phyloP scores from a whole-genome alignment of 805 yeast species.

The Saturnispora bothae region DNA sequence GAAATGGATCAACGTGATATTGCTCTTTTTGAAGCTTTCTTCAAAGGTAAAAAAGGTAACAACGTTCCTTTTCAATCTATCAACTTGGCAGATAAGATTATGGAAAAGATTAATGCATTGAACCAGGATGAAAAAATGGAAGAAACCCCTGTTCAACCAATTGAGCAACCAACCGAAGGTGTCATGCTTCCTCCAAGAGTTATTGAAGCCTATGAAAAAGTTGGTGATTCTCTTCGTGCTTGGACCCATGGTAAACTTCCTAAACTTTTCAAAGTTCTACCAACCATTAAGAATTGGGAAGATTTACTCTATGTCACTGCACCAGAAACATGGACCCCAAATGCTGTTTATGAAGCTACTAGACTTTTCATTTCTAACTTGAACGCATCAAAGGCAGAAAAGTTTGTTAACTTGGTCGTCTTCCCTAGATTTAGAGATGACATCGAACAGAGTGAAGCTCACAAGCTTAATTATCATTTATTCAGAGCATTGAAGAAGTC shows the following conservation, averaged over 20 bases:
- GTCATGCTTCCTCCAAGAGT: conserved; percentile 93
- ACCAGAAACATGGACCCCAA: conserved; percentile 92
- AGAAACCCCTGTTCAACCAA: conserved; percentile 14
- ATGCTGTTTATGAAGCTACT: conserved; percentile 90
- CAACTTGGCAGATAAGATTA: conserved; percentile 83
- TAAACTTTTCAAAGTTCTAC: conserved; percentile 90
- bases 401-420: conserved; percentile 57
- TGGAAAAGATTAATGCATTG: conserved; percentile 62
- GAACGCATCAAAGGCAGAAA: conserved; percentile 80
- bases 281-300: conserved; percentile 90
- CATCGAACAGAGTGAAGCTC: conserved; percentile 65
- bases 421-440: conserved; percentile 62
- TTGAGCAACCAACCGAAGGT: conserved; percentile 46
- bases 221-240: conserved; percentile 75
- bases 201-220: conserved; percentile 85
- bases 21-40: conserved; percentile 70
- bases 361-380: conserved; percentile 86
- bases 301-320: conserved; percentile 87
- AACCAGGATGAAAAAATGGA: conserved; percentile 20
- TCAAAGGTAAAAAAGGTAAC: conserved; percentile 27
- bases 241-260: conserved; percentile 96
- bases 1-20: conserved; percentile 72
- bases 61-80: conserved; percentile 33
- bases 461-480: conserved; percentile 79
- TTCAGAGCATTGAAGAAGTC: conserved; percentile 89